Base-by-base conservation (phyloP, 441 rosid genomes). In the Pelargonium citronellum region DNA sequence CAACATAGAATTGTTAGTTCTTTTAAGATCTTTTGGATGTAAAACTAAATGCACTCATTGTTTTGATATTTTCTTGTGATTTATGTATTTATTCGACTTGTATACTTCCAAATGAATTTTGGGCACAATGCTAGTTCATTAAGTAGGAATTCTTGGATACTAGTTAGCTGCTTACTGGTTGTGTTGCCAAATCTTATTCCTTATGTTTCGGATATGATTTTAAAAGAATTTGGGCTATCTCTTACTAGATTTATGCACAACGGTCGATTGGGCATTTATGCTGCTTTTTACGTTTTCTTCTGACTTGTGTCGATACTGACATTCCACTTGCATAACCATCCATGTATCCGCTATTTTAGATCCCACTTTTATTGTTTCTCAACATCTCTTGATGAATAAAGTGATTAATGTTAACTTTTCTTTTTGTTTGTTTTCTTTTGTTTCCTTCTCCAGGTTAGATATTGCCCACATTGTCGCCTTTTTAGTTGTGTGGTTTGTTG, bases 401-500 rank as follows among this genome's bases (percentile, higher is more conserved):
- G 64, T 15, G 41, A 24, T 49, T 9, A n/a, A 61, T 11, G 7
- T 41, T 7, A 20, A 15, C 1, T 24, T 19, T 43, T 11, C 13
- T 41, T 13, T 17, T 0, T 10, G n/a, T n/a, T n/a, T n/a, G n/a
- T 6, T 5, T 16, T n/a, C 3, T 66, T 37, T 65, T 65, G 1
- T 24, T 66, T 72, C 24, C 24, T 43, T 15, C 69, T 22, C 44
- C 69, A 64, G 77, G 64, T 69, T 63, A 17, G 19, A 34, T 22
- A 63, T 10, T 44, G 71, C 47, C 22, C 22, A 7, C 24, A 53
- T 46, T 69, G 34, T 49, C 62, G 3, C 71, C 67, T 65, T 69
- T 69, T 20, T 8, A 16, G 67, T 41, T 60, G 51, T 60, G 37
- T 53, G 66, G 65, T 69, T 43, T 63, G 69, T 64, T 74, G 53